These are phyloP conservation scores for Bipolaris gigantea DNA, from an alignment of 2,329 filamentous ascomycete species.

Conservation along the genomic window DNA sequence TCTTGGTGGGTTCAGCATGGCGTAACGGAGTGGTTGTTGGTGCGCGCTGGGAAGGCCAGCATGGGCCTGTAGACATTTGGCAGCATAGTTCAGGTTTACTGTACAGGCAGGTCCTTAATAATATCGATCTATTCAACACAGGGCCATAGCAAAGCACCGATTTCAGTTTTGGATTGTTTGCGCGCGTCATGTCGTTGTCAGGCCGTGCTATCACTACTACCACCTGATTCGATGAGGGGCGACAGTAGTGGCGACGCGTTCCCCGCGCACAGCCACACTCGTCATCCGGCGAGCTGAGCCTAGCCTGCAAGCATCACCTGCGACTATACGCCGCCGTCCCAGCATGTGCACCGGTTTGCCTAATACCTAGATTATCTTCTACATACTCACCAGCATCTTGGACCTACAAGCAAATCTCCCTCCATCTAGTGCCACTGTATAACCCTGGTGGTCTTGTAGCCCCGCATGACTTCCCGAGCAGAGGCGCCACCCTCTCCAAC, in stretches of 20 bases:
- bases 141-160: not conserved
- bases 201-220: not conserved
- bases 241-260: slow-evolving; percentile 1
- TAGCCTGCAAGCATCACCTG: slow-evolving; percentile 22
- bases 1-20: slow-evolving; percentile 18
- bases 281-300: slow-evolving; percentile 14
- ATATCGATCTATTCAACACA: slow-evolving; percentile 3
- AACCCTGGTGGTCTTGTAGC: slow-evolving; percentile 11
- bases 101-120: slow-evolving; percentile 7
- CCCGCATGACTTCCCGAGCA: slow-evolving; percentile 39
- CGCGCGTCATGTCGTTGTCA: not conserved
- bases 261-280: slow-evolving; percentile 13
- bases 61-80: slow-evolving; percentile 2
- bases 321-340: slow-evolving; percentile 7
- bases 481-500: slow-evolving; percentile 67
- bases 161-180: not conserved
- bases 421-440: slow-evolving; percentile 1
- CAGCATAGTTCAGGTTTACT: slow-evolving; percentile 7
- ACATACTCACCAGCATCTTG: not conserved
- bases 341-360: slow-evolving; percentile 6
- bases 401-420: not conserved
- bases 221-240: slow-evolving; percentile 2
- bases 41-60: slow-evolving; percentile 4
- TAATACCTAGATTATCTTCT: not conserved
- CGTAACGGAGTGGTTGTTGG: slow-evolving; percentile 21